Base-by-base conservation (phyloP, 2,329 filamentous ascomycete genomes). In the Trichoderma afroharzianum region DNA sequence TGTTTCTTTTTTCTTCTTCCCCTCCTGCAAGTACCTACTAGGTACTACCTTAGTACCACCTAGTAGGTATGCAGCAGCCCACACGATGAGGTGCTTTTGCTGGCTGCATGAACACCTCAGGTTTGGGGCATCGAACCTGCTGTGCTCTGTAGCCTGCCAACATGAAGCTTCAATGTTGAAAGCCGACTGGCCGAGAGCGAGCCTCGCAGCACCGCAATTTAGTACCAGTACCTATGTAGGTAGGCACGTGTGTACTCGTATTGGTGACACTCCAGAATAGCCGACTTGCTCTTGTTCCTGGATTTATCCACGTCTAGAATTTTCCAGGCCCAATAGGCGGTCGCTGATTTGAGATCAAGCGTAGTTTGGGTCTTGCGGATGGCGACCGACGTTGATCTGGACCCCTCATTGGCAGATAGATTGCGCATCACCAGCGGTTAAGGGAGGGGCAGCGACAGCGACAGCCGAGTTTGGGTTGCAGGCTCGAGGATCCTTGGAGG, bases 151-250 rank as follows among this genome's bases (percentile, higher is more conserved):
- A 39, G 15, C 36, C 15, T 39, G 36, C 36, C 36, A 18, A n/a
- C n/a, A n/a, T n/a, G n/a, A n/a, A 39, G 36, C 36, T 39, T 18
- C n/a, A n/a, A 6, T 18, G 7, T 7, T 0, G 0, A n/a, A n/a
- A 18, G 36, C 36, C 36, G 36, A 18, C 36, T 39, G 47, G 9
- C 47, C 9, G 47, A 50, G n/a, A 21, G 39, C 15, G 18, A n/a
- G n/a, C n/a, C n/a, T n/a, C n/a, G n/a, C n/a, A n/a, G n/a, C n/a
- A n/a, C n/a, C n/a, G n/a, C n/a, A n/a, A n/a, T n/a, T n/a, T n/a
- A n/a, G n/a, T n/a, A n/a, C n/a, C n/a, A n/a, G n/a, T n/a, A n/a
- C n/a, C n/a, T n/a, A n/a, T n/a, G n/a, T n/a, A n/a, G n/a, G n/a
- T n/a, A n/a, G n/a, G n/a, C n/a, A n/a, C n/a, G n/a, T n/a, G n/a